These are phyloP conservation scores for Anisodus tanguticus DNA, from an alignment of 257 asterid genomes.

Conservation along the genomic window DNA sequence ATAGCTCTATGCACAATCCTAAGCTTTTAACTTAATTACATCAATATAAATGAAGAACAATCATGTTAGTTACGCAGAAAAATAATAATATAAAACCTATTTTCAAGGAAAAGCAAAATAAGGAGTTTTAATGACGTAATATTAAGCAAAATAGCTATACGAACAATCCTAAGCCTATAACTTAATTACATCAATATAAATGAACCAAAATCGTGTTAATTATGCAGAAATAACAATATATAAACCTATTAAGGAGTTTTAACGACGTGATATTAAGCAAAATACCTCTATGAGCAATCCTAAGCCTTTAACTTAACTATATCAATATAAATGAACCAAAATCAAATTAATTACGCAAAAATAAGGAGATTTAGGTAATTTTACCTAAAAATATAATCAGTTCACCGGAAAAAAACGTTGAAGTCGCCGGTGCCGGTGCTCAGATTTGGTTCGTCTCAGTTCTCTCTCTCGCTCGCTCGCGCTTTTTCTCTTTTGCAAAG, in stretches of 20 bases:
- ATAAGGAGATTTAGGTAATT: no score
- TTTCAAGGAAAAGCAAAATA: not conserved
- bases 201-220: no score
- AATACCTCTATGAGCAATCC: constrained; percentile 7
- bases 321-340: not conserved
- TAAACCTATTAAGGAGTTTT: no score
- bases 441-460: not conserved
- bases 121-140: not conserved
- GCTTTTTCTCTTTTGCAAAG: not conserved
- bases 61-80: not conserved
- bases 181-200: no score
- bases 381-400: not conserved
- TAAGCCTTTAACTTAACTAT: not conserved
- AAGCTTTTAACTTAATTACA: not conserved
- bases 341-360: not conserved
- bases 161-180: no score
- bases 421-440: not conserved
- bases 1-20: constrained; percentile 19
- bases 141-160: no score
- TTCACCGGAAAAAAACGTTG: not conserved
- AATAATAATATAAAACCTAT: not conserved
- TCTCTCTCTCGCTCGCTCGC: not conserved
- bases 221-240: no score
- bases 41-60: not conserved
- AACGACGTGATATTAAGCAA: not conserved